Base-by-base conservation (phyloP, 2,329 filamentous ascomycete species). In the Arthrobotrys entomopaga region DNA sequence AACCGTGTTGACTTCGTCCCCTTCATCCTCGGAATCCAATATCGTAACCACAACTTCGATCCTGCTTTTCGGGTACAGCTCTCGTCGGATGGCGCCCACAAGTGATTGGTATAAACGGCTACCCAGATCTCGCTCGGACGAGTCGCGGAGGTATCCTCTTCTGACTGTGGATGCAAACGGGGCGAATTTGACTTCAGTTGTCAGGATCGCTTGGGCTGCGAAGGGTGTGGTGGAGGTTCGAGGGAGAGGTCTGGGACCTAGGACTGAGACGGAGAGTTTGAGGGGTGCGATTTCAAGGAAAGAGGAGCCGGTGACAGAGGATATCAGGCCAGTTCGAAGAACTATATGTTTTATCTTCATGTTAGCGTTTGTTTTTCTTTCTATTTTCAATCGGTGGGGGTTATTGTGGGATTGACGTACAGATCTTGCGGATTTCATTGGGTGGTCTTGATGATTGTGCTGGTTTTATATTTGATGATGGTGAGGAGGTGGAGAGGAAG, bases 61-160 rank as follows among this genome's bases (percentile, higher is more conserved):
- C 50, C 92, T 93, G 81, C 92, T 97, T 84, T 99, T 99, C n/a
- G 95, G 95, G 92, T 94, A 99, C 69, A 94, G 86, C 80, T 97
- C 93, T 13, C 92, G 93, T 79, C 98, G 94, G 58, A 98, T 89
- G 6, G 92, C 91, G 0, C 94, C 94, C 38, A 93, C 87, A 58
- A 99, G 85, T 24, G 95, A 93, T 15, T 92, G 94, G 82, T 98
- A 93, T 2, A 99, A 84, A 81, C 98, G 94, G 10, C 93, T 90
- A 11, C 92, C 92, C 1, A 99, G 85, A 80, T 99, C 95, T 58
- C 93, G 87, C 83, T 99, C 95, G 75, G 87, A 90, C 15, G 90
- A 86, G 81, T 98, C 94, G 53, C 93, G 89, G 20, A 97, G 84
- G 80, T 97, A 97, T 11, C 93, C 92, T 80, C 91, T 87, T 71